phyloP scores from a whole-genome alignment of 352 stramenopile species.

The Globisporangium ultimum region DNA sequence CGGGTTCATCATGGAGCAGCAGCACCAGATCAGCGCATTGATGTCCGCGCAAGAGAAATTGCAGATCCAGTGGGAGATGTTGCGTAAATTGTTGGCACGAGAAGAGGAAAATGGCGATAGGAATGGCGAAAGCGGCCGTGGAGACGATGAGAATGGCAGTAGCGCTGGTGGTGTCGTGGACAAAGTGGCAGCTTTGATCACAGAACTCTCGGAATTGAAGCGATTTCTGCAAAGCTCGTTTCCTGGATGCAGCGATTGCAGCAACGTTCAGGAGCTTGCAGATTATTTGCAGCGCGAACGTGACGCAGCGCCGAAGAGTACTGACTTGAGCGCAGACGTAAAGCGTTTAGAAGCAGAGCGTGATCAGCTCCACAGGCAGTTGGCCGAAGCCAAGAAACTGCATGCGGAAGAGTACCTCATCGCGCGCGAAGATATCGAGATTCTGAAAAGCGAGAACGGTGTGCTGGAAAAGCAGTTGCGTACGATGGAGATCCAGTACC shows the following conservation, averaged over 20 bases:
- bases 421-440: conserved; percentile 22
- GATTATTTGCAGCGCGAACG: conserved; percentile 7
- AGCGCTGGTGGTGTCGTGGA: conserved; percentile 3
- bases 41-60: conserved; percentile 18
- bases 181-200: conserved; percentile 2
- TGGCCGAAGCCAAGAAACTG: conserved; percentile 17
- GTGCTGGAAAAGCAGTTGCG: conserved; percentile 30
- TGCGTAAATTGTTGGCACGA: conserved; percentile 15
- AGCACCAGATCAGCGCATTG: conserved; percentile 46
- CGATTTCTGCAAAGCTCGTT: conserved; percentile 9
- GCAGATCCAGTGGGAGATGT: conserved; percentile 19
- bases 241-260: neutral
- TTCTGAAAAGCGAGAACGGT: conserved; percentile 33
- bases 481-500: conserved; percentile 31
- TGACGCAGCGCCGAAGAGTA: neutral
- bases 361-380: conserved; percentile 15
- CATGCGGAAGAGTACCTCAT: conserved; percentile 25
- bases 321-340: neutral
- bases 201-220: conserved; percentile 5
- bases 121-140: conserved; percentile 20
- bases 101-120: neutral
- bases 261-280: neutral
- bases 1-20: conserved; percentile 36
- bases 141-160: neutral
- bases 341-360: conserved; percentile 19